Evolutionary conservation across 257 asterid species (phyloP), one percentile per base, ranked within the genome.

Genomic region (Plantago elongata): DNA sequence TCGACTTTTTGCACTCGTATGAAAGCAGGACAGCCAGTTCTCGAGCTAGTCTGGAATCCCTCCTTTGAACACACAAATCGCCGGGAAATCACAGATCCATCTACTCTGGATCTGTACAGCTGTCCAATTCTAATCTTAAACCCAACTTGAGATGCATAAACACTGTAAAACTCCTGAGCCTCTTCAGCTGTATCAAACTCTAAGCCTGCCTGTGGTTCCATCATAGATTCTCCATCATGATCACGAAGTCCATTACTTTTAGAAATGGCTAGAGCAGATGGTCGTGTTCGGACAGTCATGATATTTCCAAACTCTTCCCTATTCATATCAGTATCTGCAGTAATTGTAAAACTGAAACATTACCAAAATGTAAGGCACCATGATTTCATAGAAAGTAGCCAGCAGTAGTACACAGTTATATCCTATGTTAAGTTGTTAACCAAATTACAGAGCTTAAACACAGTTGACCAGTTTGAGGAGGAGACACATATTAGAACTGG

Each of bases 11-110:
- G 96, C 61, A 91, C 95, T 78, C 86, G 78, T 65, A 91, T 84
- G 77, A 91, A 91, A 48, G 96, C 95, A 5, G 92, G 84, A 70
- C 98, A 88, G 13, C 98, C 98, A 17, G 95, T 86, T 79, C 98
- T 74, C 40, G 96, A 70, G 72, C 55, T 91, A 4, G 96, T 88
- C 73, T 91, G 98, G 65, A 91, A 86, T 45, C 98, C 98, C 75
- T 88, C 96, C 79, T 86, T 88, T 7, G 92, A 91, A 65, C 98
- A 91, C 50, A 91, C 98, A 30, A 73, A 88, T 77, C 92, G 79
- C n/a, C 98, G 73, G 18, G 96, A 91, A 49, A 91, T 74, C 42
- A 91, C 95, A 44, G 94, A 72, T 48, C 98, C 98, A 40, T 91
- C 98, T 47, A 75, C 75, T 59, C 96, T 69, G 48, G 98, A 91